Base-by-base conservation (phyloP, 345 rosid species). In the Eucalyptus victrix region DNA sequence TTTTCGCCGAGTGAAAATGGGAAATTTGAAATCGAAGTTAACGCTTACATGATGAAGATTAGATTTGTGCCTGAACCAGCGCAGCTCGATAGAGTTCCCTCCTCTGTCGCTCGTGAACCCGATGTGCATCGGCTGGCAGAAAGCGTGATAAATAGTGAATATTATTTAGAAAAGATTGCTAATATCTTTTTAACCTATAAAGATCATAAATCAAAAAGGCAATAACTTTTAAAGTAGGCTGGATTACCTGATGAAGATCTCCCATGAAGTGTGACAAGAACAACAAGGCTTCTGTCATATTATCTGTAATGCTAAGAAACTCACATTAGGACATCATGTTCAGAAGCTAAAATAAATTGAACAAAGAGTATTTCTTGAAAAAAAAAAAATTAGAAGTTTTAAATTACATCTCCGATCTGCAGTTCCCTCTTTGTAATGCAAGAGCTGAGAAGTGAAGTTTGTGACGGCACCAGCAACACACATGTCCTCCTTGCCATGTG, bases 221-320 rank as follows among this genome's bases (percentile, higher is more conserved):
- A 88, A 37, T 7, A 32, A 34, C 16, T 47, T 30, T 23, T 67
- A 44, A 85, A 26, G 30, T 24, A 42, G 86, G 21, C 23, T 24
- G 86, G 23, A 11, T 76, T 89, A 96, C 98, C 98, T 97, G 99
- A 90, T 97, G 98, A 87, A 97, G 92, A 90, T 97, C 99, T 89
- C 99, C 99, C 96, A 96, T 94, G 93, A 96, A 97, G 89, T 97
- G 99, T 28, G 99, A 96, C 90, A 97, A 91, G 93, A 97, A 97
- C 88, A 97, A 87, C 90, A 97, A 91, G 69, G 99, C 98, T 91
- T 97, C 99, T 3, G 99, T 97, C 95, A 97, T 93, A 90, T 97
- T 97, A 93, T 96, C 99, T 97, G 92, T 90, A 62, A 21, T 49
- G 87, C 40, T 49, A 86, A 26, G 21, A n/a, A 54, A 45, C 37